Percentiles rank a stretch among this genome's conserved stretches.
These are phyloP conservation scores for Saitozyma sp. DNA, from an alignment of 768 basidiomycete genomes.

Conservation along the genomic window DNA sequence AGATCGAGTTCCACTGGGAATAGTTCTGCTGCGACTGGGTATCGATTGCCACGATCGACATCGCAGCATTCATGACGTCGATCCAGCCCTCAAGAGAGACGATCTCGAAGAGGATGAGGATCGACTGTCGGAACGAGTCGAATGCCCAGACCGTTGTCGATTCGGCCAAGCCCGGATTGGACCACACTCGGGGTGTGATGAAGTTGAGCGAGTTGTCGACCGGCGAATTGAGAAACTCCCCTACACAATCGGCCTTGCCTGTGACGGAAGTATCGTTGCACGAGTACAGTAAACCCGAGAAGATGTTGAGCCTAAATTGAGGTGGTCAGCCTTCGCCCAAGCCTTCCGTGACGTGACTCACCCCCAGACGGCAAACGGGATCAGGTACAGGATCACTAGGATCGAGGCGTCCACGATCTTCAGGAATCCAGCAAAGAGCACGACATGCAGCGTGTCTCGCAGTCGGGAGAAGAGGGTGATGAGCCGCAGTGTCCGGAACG, in stretches of 20 bases:
- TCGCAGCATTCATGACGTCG: constrained; percentile 82
- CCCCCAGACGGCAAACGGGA: constrained; percentile 54
- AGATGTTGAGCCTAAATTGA: constrained; percentile 71
- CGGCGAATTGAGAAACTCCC: constrained; percentile 67
- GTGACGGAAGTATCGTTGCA: constrained; percentile 71
- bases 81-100: constrained; percentile 96
- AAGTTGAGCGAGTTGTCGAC: constrained; percentile 62
- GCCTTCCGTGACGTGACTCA: constrained; percentile 18
- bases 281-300: constrained; percentile 74
- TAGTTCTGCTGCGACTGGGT: constrained; percentile 71
- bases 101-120: constrained; percentile 93
- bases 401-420: constrained; percentile 87
- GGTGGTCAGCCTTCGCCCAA: constrained; percentile 7
- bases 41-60: constrained; percentile 70
- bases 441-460: constrained; percentile 76
- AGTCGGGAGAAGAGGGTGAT: constrained; percentile 86
- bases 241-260: constrained; percentile 67
- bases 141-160: constrained; percentile 84
- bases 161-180: constrained; percentile 63
- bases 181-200: constrained; percentile 82
- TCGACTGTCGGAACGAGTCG: constrained; percentile 76
- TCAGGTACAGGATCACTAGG: constrained; percentile 69
- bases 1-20: constrained; percentile 79
- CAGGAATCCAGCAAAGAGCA: constrained; percentile 79
- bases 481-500: constrained; percentile 79